phyloP scores from a whole-genome alignment of 2,329 filamentous ascomycete genomes.

The Boeremia exigua region DNA sequence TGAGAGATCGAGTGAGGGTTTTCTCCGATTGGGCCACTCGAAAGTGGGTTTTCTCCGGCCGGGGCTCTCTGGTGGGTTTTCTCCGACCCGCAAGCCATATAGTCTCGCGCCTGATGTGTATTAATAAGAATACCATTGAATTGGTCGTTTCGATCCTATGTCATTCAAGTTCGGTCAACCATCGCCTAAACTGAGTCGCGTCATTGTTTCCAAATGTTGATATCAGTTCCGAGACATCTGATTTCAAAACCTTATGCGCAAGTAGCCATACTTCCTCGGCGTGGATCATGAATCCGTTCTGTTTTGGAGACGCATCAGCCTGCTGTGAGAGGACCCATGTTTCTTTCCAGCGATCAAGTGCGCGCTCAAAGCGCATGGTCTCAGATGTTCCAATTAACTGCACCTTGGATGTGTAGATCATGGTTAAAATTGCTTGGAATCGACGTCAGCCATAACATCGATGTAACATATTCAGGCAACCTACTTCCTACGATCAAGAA shows the following conservation, averaged over 20 bases:
- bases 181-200: background rate
- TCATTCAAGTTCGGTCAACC: constrained; percentile 2
- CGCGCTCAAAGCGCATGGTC: constrained; percentile 1
- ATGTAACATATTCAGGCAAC: background rate
- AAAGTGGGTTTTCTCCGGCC: background rate
- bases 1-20: background rate
- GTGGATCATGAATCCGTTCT: background rate
- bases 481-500: background rate
- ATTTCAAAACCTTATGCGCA: background rate
- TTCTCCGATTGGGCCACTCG: background rate
- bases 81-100: background rate
- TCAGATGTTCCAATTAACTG: background rate
- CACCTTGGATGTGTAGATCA: background rate
- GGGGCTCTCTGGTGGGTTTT: background rate
- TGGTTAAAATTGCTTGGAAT: background rate
- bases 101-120: too few species aligned
- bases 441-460: background rate
- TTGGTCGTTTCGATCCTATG: too few species aligned
- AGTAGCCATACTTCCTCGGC: constrained; percentile 2
- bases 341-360: constrained; percentile 8
- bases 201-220: background rate
- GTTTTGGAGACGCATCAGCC: constrained; percentile 47
- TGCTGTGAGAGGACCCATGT: background rate
- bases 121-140: background rate
- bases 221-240: background rate